Conservation (phyloP, 139 green algal species). For the Coccomyxa sp. region DNA sequence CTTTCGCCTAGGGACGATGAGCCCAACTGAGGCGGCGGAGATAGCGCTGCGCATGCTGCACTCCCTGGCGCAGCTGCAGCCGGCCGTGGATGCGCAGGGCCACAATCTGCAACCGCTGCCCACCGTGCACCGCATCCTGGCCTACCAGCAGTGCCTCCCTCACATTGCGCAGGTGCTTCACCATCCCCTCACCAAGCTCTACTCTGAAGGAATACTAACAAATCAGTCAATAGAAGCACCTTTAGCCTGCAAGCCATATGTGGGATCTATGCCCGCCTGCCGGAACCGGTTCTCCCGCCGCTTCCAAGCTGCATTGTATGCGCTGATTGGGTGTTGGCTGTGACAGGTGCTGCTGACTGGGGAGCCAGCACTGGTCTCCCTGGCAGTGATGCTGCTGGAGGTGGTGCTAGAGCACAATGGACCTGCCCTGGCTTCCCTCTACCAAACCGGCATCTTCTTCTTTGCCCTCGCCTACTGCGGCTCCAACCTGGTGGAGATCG, state of each 20-base stretch:
- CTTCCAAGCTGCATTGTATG: background rate
- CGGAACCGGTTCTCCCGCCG: background rate
- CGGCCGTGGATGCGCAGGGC: conserved; percentile 45
- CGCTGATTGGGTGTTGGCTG: background rate
- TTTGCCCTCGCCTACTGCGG: conserved; percentile 86
- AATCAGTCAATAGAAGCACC: background rate
- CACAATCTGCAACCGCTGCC: conserved; percentile 70
- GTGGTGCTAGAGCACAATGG: conserved; percentile 46
- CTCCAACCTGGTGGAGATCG: conserved; percentile 70
- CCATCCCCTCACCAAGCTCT: background rate
- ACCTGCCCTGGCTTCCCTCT: conserved; percentile 63
- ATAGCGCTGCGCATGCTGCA: conserved; percentile 50
- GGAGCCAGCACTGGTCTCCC: conserved; percentile 74
- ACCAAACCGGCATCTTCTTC: conserved; percentile 83
- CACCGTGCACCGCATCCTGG: conserved; percentile 59
- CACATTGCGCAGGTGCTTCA: conserved; percentile 63
- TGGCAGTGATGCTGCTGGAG: conserved; percentile 55
- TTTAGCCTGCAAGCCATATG: no score
- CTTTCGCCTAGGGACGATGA: conserved; percentile 16
- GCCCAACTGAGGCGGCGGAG: conserved; percentile 25
- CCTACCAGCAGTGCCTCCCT: conserved; percentile 62
- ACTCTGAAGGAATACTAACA: background rate
- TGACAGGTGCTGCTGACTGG: conserved; percentile 69
- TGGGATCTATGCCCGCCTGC: background rate
- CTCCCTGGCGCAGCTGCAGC: conserved; percentile 55